phyloP scores from a whole-genome alignment of 2,329 filamentous ascomycete genomes.

The Diaporthe helianthi region DNA sequence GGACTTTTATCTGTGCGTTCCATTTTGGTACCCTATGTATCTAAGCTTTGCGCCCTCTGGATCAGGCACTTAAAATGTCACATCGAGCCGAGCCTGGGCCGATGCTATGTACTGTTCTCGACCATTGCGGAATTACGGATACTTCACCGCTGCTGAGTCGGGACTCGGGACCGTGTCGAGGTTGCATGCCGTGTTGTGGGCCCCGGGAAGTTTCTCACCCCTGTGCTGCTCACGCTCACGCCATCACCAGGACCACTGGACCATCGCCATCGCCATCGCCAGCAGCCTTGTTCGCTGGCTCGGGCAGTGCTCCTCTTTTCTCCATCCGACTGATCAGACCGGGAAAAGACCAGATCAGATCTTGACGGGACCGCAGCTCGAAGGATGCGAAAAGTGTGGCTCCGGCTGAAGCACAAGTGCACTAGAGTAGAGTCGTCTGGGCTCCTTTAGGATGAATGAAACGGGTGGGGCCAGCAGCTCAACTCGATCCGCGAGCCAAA shows the following conservation, averaged over 20 bases:
- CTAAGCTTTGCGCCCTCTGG: neutral
- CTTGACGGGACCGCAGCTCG: neutral
- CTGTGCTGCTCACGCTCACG: neutral
- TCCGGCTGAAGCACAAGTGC: neutral
- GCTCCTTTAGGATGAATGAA: neutral
- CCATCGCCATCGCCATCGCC: neutral
- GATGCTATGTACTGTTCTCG: neutral
- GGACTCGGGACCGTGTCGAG: slow-evolving; percentile 5
- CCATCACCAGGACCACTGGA: neutral
- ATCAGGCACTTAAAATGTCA: neutral
- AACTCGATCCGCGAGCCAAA: slow-evolving; percentile 1
- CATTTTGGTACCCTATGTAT: too few relatives aligned
- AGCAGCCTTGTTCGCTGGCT: neutral
- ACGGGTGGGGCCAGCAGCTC: neutral
- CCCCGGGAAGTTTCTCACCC: slow-evolving; percentile 4
- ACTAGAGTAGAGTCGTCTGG: neutral
- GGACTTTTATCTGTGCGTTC: neutral
- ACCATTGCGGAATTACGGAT: neutral
- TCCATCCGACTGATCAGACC: neutral
- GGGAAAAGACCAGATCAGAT: slow-evolving; percentile 5
- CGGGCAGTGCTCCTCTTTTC: neutral
- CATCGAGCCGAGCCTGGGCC: neutral
- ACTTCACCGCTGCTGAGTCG: neutral
- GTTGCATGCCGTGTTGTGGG: slow-evolving; percentile 6
- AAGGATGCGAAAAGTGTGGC: neutral